Evolutionary conservation across 495 filamentous ascomycete species (phyloP).

Genomic region (Xylaria bambusicola): DNA sequence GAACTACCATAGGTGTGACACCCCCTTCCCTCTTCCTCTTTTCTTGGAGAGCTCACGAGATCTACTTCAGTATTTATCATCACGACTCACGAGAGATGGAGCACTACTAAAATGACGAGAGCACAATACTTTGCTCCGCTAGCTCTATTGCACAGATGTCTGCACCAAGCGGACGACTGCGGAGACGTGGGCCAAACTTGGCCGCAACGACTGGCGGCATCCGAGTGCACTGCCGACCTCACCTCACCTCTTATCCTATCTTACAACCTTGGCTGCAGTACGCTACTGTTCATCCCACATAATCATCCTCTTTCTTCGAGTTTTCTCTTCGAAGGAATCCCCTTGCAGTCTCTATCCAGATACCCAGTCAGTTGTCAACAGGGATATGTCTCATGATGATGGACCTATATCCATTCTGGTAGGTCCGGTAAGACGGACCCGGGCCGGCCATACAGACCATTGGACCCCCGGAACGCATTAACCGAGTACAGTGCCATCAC

Average conservation of each 20-base stretch:
- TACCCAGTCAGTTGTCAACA: background rate
- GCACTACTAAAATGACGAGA: no score
- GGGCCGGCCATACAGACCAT: background rate
- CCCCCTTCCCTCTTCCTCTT: background rate
- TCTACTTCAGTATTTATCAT: constrained; percentile 7
- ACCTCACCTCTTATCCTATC: background rate
- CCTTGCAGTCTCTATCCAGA: background rate
- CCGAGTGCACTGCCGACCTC: no score
- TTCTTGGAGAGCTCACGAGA: constrained; percentile 4
- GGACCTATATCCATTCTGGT: constrained; percentile 8
- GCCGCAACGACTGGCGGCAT: no score
- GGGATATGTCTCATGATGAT: constrained; percentile 12
- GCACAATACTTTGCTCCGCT: background rate
- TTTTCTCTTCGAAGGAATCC: constrained; percentile 3
- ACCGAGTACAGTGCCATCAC: constrained; percentile 11
- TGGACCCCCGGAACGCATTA: background rate
- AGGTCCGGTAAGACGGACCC: constrained; percentile 6
- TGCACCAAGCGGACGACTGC: no score
- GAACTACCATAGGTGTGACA: background rate
- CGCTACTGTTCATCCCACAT: background rate
- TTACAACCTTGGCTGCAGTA: background rate
- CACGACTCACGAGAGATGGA: background rate
- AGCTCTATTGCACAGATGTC: background rate
- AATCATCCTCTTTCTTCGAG: background rate
- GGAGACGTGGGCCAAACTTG: no score